Evolutionary conservation across 257 asterid genomes (phyloP).

Genomic region (Penstemon barbatus): DNA sequence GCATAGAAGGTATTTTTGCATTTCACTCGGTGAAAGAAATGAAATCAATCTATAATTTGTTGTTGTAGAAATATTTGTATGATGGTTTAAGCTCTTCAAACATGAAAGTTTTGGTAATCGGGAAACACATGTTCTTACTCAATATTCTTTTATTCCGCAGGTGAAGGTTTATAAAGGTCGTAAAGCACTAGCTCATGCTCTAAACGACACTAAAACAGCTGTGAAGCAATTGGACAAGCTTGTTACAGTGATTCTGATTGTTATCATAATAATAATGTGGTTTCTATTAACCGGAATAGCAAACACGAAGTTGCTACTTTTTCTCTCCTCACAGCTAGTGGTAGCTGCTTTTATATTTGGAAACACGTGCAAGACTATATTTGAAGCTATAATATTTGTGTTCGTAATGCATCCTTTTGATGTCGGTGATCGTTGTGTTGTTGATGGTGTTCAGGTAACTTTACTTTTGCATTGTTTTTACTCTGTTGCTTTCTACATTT

Average conservation of each 20-base stretch:
- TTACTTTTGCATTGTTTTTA: background rate
- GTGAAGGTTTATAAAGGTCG: slow-evolving; percentile 85
- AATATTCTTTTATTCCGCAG: slow-evolving; percentile 36
- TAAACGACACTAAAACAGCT: slow-evolving; percentile 78
- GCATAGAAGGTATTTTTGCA: no score
- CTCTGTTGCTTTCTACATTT: slow-evolving; percentile 8
- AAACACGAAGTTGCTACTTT: slow-evolving; percentile 67
- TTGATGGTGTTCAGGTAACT: slow-evolving; percentile 80
- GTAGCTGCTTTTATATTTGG: slow-evolving; percentile 81
- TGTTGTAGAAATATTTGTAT: background rate
- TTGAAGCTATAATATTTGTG: slow-evolving; percentile 78
- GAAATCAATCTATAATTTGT: background rate
- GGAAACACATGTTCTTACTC: background rate
- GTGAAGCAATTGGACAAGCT: slow-evolving; percentile 71
- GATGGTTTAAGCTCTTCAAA: background rate
- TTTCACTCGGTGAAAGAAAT: background rate
- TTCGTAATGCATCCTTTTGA: slow-evolving; percentile 92
- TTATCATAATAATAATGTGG: slow-evolving; percentile 64
- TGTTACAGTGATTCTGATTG: slow-evolving; percentile 47
- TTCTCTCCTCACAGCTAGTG: slow-evolving; percentile 81
- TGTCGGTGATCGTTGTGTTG: slow-evolving; percentile 85
- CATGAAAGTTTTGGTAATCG: background rate
- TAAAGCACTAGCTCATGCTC: slow-evolving; percentile 86
- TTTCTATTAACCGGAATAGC: slow-evolving; percentile 77
- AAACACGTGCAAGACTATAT: slow-evolving; percentile 86